Conservation (phyloP, 768 basidiomycete genomes). For the Royoungia palumana region DNA sequence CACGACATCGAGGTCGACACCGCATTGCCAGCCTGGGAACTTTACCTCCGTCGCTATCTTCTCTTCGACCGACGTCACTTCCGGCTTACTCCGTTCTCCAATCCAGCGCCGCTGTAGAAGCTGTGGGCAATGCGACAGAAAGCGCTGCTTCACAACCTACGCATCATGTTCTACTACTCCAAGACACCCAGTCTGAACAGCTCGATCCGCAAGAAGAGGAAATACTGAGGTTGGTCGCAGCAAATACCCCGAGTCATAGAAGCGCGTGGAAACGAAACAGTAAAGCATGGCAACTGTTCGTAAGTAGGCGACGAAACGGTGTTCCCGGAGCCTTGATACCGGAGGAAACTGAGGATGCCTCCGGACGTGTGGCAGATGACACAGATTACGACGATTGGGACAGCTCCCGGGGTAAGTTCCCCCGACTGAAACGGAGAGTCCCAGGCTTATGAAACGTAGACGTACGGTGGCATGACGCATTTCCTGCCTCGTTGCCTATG, state of each 20-base stretch:
- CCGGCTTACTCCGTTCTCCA: slow-evolving; percentile 62
- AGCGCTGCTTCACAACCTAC: background rate
- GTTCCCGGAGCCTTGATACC: slow-evolving; percentile 32
- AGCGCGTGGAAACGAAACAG: slow-evolving; percentile 65
- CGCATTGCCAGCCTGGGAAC: slow-evolving; percentile 35
- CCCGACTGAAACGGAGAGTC: background rate
- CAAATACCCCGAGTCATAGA: slow-evolving; percentile 66
- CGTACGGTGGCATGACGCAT: slow-evolving; percentile 27
- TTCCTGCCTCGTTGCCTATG: slow-evolving; percentile 62
- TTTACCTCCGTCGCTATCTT: slow-evolving; percentile 55
- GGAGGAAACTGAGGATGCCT: slow-evolving; percentile 35
- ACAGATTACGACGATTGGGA: slow-evolving; percentile 26
- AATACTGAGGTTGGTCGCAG: slow-evolving; percentile 62
- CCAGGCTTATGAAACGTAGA: slow-evolving; percentile 18
- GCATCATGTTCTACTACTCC: background rate
- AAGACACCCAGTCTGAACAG: slow-evolving; percentile 12
- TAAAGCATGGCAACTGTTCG: slow-evolving; percentile 62
- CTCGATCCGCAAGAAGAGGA: slow-evolving; percentile 47
- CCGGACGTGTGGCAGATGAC: slow-evolving; percentile 11
- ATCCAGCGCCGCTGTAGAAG: slow-evolving; percentile 6
- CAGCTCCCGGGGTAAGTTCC: slow-evolving; percentile 23
- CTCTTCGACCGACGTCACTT: slow-evolving; percentile 65
- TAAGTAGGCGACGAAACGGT: slow-evolving; percentile 33
- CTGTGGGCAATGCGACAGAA: background rate
- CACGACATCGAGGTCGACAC: slow-evolving; percentile 23